Percentiles rank a stretch among this genome's conserved stretches.
Conservation (phyloP, 2,329 filamentous ascomycete genomes). For the Clonostachys rosea region DNA sequence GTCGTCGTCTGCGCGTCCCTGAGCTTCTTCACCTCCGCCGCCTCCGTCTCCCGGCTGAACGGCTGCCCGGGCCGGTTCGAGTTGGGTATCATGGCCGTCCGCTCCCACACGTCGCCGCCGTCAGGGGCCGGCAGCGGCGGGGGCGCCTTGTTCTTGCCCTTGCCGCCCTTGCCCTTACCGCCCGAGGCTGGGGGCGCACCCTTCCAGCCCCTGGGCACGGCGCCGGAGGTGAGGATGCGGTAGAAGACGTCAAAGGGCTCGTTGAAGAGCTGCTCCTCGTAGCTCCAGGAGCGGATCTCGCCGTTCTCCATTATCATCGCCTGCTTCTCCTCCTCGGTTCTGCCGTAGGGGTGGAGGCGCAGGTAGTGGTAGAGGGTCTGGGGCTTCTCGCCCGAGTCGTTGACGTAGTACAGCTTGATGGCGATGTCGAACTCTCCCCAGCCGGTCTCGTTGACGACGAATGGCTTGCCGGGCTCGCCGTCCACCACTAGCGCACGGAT, state of each 20-base stretch:
- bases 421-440: constrained; percentile 99
- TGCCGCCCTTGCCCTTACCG: constrained; percentile 53
- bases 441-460: constrained; percentile 85
- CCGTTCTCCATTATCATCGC: constrained; percentile 51
- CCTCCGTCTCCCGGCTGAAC: constrained; percentile 70
- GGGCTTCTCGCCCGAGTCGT: constrained; percentile 85
- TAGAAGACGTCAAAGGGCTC: constrained; percentile 93
- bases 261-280: constrained; percentile 96
- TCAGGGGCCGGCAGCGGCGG: constrained; percentile 27
- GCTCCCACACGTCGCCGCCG: constrained; percentile 52
- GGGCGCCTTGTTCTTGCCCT: constrained; percentile 32
- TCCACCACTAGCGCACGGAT: constrained; percentile 54
- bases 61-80: constrained; percentile 62
- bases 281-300: constrained; percentile 72
- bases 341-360: constrained; percentile 84
- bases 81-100: constrained; percentile 72
- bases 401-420: constrained; percentile 89
- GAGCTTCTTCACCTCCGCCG: constrained; percentile 55
- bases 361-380: constrained; percentile 94
- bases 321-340: constrained; percentile 69
- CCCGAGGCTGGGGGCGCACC: constrained; percentile 24
- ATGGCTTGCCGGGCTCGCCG: constrained; percentile 61
- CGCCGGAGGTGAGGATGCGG: constrained; percentile 75
- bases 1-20: constrained; percentile 62
- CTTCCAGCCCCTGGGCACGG: constrained; percentile 44